These are phyloP conservation scores for Henningerozyma blattae DNA, from an alignment of 805 yeast species.

Conservation along the genomic window DNA sequence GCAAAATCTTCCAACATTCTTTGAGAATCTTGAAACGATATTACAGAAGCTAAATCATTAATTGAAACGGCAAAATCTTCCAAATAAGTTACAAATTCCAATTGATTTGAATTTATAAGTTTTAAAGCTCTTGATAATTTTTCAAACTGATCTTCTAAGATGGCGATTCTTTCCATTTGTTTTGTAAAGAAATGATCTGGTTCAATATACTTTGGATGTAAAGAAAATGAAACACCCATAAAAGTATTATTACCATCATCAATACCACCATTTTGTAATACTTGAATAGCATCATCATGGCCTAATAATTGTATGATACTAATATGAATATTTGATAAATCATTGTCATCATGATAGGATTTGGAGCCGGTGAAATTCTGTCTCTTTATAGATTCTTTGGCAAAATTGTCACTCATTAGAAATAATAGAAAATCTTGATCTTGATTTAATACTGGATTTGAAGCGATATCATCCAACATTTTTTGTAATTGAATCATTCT, in stretches of 20 bases:
- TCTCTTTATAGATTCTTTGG: slow-evolving; percentile 54
- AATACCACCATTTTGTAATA: slow-evolving; percentile 15
- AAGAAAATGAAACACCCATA: slow-evolving; percentile 50
- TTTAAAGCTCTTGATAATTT: slow-evolving; percentile 61
- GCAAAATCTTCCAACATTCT: neutral
- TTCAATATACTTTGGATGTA: slow-evolving; percentile 57
- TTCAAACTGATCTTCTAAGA: slow-evolving; percentile 59
- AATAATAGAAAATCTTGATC: slow-evolving; percentile 75
- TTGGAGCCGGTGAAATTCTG: slow-evolving; percentile 47
- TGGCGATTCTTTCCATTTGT: slow-evolving; percentile 55
- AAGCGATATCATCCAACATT: slow-evolving; percentile 69
- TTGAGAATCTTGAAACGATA: neutral
- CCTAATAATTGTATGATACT: slow-evolving; percentile 21
- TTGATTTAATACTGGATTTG: slow-evolving; percentile 40
- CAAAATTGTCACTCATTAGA: slow-evolving; percentile 60
- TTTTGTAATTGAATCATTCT: slow-evolving; percentile 74
- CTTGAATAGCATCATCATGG: slow-evolving; percentile 16
- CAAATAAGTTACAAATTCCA: slow-evolving; percentile 43
- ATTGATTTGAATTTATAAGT: slow-evolving; percentile 56
- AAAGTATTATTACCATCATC: slow-evolving; percentile 51
- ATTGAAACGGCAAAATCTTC: slow-evolving; percentile 51
- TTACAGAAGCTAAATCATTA: slow-evolving; percentile 48
- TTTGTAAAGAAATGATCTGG: slow-evolving; percentile 67
- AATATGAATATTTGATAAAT: slow-evolving; percentile 23
- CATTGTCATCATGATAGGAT: slow-evolving; percentile 32